These are phyloP conservation scores for Triticum timopheevii DNA, from an alignment of 176 grass and related monocot species.

Conservation along the genomic window DNA sequence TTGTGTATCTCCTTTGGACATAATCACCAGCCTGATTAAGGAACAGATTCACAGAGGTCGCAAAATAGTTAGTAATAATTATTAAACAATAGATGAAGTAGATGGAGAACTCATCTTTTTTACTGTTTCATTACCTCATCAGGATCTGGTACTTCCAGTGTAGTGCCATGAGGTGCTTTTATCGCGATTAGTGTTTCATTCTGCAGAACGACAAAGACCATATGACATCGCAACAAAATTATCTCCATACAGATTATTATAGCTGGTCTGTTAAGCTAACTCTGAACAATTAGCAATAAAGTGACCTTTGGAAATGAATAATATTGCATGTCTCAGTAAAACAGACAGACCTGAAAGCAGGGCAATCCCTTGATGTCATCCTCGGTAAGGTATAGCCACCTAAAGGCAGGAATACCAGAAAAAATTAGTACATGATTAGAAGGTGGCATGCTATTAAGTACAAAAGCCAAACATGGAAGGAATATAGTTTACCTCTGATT, in stretches of 20 bases:
- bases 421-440: background rate
- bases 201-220: conserved; percentile 45
- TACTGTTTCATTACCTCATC: conserved; percentile 57
- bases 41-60: conserved; percentile 16
- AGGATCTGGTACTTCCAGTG: conserved; percentile 87
- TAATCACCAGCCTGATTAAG: conserved; percentile 64
- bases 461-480: conserved; percentile 18
- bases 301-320: conserved; percentile 4
- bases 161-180: conserved; percentile 92
- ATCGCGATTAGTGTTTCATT: conserved; percentile 83
- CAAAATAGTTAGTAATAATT: conserved; percentile 8
- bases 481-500: conserved; percentile 62
- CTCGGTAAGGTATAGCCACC: conserved; percentile 92
- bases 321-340: conserved; percentile 3
- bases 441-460: conserved; percentile 1
- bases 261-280: background rate
- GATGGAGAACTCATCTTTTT: conserved; percentile 23
- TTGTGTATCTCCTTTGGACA: conserved; percentile 80
- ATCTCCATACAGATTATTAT: background rate
- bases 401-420: conserved; percentile 38
- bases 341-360: conserved; percentile 80
- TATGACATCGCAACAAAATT: conserved; percentile 23
- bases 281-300: conserved; percentile 13
- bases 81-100: background rate
- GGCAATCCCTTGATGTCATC: conserved; percentile 92